Evolutionary conservation across 2,329 filamentous ascomycete species (phyloP).

Genomic region (Grosmannia clavigera): DNA sequence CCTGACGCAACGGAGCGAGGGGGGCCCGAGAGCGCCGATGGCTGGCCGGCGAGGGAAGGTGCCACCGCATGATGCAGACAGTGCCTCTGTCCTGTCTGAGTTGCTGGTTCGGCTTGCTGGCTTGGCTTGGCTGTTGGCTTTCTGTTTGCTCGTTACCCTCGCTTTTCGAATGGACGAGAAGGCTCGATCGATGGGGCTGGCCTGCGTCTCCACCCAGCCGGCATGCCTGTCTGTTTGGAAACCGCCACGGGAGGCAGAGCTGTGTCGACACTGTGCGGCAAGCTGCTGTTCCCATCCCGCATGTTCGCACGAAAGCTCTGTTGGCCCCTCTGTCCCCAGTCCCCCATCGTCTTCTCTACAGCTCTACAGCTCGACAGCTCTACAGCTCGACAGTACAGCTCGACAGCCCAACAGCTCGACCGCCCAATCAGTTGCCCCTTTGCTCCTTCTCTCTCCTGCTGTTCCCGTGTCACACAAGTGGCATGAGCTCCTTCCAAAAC

Average conservation of each 20-base stretch:
- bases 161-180: not conserved
- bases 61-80: not conserved
- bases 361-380: too few species aligned
- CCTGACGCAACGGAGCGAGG: constrained; percentile 1
- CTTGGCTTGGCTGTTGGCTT: too few species aligned
- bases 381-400: too few species aligned
- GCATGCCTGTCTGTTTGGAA: not conserved
- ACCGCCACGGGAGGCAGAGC: not conserved
- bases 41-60: not conserved
- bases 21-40: not conserved
- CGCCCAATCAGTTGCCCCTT: not conserved
- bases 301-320: too few species aligned
- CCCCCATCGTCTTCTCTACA: too few species aligned
- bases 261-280: not conserved
- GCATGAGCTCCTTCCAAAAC: not conserved
- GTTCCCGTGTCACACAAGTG: not conserved
- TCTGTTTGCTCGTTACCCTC: too few species aligned
- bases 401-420: too few species aligned
- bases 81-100: too few species aligned
- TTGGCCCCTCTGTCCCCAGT: not conserved
- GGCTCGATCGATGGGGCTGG: not conserved
- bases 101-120: too few species aligned
- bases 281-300: too few species aligned
- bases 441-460: not conserved
- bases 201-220: not conserved